Base-by-base conservation (phyloP, 2,329 filamentous ascomycete genomes). In the Fusarium sulawesiense region DNA sequence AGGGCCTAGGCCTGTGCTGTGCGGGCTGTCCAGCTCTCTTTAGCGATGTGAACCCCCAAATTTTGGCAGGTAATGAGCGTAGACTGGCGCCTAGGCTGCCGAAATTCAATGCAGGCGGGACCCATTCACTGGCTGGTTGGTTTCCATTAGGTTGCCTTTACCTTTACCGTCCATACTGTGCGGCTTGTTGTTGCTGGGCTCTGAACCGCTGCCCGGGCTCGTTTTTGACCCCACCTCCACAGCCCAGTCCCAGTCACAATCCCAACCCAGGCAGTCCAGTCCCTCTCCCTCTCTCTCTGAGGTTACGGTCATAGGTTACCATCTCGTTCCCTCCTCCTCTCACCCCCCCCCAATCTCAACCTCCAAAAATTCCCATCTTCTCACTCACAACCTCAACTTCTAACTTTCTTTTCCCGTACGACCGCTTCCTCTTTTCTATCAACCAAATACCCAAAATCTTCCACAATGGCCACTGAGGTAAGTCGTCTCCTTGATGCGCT, bases 391-490 rank as follows among this genome's bases (percentile, higher is more conserved):
- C 62, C 56, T 73, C 37, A 29, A 53, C 34, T 53, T 53, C 34
- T 42, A 53, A 53, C 68, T 70, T 56, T 63, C 60, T 70, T 72
- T 62, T 73, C 66, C 56, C 56, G 61, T 68, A 65, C 60, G 63
- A 57, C 62, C 68, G 60, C 64, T 67, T 68, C 66, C 67, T 60
- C 59, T 70, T 56, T 63, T 64, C 60, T 50, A 64, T 61, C 65
- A 64, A 69, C 64, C 57, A 66, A 71, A 64, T 68, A 63, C 71
- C 55, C 67, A 66, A 64, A 66, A 61, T 71, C 64, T 69, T 68
- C 71, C 68, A 75, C 61, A 64, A 80, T 80, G 78, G 66, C 78
- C 60, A 78, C 76, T 68, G 78, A 80, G 78, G 78, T 80, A 78
- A 70, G 68, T 66, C 37, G 47, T 41, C 48, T 56, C 25, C 63